phyloP scores from a whole-genome alignment of 1,139 yeast species.

The Zygoascus meyerae region DNA sequence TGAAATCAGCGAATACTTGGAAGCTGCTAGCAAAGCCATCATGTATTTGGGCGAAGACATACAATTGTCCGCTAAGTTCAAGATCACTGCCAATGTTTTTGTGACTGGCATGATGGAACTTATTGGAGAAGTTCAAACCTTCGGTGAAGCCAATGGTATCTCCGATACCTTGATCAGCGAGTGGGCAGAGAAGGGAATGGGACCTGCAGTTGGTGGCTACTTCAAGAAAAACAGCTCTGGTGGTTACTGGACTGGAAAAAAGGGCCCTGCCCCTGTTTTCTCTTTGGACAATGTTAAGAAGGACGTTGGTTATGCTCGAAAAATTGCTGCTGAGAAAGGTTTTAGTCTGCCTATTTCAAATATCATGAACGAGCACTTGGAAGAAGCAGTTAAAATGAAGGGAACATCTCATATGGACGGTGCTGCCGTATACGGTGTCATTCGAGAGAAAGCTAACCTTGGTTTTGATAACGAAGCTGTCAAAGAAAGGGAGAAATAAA shows the following conservation, averaged over 20 bases:
- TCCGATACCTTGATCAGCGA: constrained; percentile 19
- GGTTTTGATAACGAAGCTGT: constrained; percentile 27
- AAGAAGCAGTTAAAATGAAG: constrained; percentile 19
- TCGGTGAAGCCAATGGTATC: constrained; percentile 28
- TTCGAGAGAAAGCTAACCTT: constrained; percentile 27
- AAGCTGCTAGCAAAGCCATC: constrained; percentile 26
- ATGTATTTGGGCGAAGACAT: constrained; percentile 27
- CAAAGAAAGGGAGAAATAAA: constrained; percentile 17
- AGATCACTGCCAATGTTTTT: constrained; percentile 29
- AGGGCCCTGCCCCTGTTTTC: constrained; percentile 24
- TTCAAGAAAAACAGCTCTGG: constrained; percentile 21
- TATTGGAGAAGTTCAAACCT: constrained; percentile 25
- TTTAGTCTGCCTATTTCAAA: constrained; percentile 23
- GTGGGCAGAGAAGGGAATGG: constrained; percentile 20
- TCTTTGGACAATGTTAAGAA: constrained; percentile 26
- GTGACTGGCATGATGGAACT: constrained; percentile 29
- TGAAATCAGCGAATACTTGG: constrained; percentile 22
- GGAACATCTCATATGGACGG: constrained; percentile 26
- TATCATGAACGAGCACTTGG: constrained; percentile 18
- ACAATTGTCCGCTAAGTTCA: constrained; percentile 24
- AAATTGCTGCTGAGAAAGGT: constrained; percentile 21
- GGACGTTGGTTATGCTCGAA: constrained; percentile 25
- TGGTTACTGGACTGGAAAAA: constrained; percentile 20
- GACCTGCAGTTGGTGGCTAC: constrained; percentile 21
- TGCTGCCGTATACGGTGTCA: constrained; percentile 29